Conservation (phyloP, 2,329 filamentous ascomycete genomes). For the Hymenoscyphus fructigenus region DNA sequence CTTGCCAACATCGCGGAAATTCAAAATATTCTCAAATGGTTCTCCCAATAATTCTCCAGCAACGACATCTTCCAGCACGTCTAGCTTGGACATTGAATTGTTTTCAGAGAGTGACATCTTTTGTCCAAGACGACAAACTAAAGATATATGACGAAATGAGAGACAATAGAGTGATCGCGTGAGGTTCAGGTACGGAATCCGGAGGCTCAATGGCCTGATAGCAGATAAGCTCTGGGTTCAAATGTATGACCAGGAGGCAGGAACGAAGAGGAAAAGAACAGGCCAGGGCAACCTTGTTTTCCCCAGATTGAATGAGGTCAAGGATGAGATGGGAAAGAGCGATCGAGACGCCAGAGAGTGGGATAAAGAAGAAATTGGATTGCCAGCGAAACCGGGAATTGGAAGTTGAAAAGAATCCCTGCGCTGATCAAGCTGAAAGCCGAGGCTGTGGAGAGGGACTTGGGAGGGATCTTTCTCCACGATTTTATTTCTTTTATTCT, state of each 20-base stretch:
- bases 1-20: constrained; percentile 74
- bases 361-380: no score
- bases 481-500: not conserved
- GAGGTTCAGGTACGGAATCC: not conserved
- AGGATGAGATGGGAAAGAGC: not conserved
- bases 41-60: not conserved
- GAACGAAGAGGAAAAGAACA: no score
- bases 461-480: not conserved
- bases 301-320: not conserved
- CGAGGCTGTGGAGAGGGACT: not conserved
- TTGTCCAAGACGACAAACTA: not conserved
- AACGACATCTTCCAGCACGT: not conserved
- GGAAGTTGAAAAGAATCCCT: not conserved
- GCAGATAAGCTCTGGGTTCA: not conserved
- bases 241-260: not conserved
- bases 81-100: not conserved
- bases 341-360: not conserved
- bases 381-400: not conserved
- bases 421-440: constrained; percentile 1
- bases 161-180: not conserved
- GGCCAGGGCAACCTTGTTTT: not conserved
- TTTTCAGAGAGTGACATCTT: not conserved
- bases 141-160: not conserved
- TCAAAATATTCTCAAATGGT: constrained; percentile 60
- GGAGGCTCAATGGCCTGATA: not conserved